phyloP scores from a whole-genome alignment of 352 stramenopile genomes.

The Phytophthora agathidicida region DNA sequence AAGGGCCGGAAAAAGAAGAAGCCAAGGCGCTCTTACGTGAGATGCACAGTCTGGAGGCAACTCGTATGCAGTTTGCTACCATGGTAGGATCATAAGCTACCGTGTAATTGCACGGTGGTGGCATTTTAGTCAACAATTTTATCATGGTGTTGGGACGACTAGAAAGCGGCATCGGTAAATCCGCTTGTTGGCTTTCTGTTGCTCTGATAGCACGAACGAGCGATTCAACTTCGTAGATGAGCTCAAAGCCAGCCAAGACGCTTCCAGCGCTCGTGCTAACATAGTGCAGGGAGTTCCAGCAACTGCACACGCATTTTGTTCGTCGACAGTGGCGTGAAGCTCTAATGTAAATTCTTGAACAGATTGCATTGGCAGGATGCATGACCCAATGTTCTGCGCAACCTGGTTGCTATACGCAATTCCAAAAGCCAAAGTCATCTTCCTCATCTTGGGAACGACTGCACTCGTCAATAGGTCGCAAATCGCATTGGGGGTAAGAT shows the following conservation, averaged over 20 bases:
- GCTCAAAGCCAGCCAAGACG: slow-evolving; percentile 24
- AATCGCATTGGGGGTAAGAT: slow-evolving; percentile 7
- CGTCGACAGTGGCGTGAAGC: slow-evolving; percentile 15
- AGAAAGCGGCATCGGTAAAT: slow-evolving; percentile 34
- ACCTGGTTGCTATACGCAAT: background rate
- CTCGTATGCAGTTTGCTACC: slow-evolving; percentile 14
- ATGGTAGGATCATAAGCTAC: slow-evolving; percentile 2
- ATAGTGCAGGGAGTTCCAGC: background rate
- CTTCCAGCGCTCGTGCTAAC: slow-evolving; percentile 24
- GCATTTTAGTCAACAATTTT: background rate
- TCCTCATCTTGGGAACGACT: slow-evolving; percentile 24
- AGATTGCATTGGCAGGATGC: slow-evolving; percentile 26
- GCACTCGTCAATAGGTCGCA: slow-evolving; percentile 23
- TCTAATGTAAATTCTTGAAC: slow-evolving; percentile 31
- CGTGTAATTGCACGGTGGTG: background rate
- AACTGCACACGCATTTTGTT: slow-evolving; percentile 3
- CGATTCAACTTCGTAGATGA: slow-evolving; percentile 12
- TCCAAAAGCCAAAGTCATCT: slow-evolving; percentile 29
- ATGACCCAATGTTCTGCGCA: slow-evolving; percentile 4
- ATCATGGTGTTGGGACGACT: slow-evolving; percentile 10
- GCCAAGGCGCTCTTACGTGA: slow-evolving; percentile 79
- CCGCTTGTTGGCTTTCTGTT: slow-evolving; percentile 21
- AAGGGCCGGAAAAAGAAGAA: slow-evolving; percentile 84
- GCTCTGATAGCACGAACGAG: slow-evolving; percentile 28
- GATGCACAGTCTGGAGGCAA: slow-evolving; percentile 74